phyloP scores from a whole-genome alignment of 352 stramenopile genomes.

The Phytophthora pisi region DNA sequence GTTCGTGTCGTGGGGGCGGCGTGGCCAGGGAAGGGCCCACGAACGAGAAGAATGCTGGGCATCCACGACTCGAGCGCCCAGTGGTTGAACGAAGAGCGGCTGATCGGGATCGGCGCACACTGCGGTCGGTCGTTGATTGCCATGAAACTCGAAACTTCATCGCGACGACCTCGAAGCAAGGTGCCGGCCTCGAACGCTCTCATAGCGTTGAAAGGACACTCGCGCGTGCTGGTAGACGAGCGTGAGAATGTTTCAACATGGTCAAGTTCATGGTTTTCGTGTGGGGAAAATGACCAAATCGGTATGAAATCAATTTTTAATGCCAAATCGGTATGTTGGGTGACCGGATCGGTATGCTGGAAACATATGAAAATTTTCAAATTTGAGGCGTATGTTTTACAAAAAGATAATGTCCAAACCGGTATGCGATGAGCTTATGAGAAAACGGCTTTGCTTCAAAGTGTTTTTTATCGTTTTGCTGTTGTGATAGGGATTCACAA shows the following conservation, averaged over 20 bases:
- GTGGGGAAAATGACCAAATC: no score
- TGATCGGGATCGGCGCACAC: slow-evolving; percentile 20
- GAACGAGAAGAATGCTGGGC: slow-evolving; percentile 24
- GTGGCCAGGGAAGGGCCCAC: slow-evolving; percentile 23
- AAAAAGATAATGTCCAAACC: no score
- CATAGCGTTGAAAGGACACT: slow-evolving; percentile 4
- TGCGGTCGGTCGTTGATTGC: slow-evolving; percentile 18
- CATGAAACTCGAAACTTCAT: slow-evolving; percentile 10
- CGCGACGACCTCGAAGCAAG: slow-evolving; percentile 7
- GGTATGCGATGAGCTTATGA: no score
- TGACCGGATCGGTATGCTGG: no score
- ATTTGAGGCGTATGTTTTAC: no score
- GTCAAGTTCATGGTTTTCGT: not conserved
- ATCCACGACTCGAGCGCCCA: slow-evolving; percentile 5
- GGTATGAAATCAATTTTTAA: no score
- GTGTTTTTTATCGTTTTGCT: no score
- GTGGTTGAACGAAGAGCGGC: slow-evolving; percentile 14
- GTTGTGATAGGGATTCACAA: no score
- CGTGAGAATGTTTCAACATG: slow-evolving; percentile 3
- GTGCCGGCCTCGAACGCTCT: not conserved
- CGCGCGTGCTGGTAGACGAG: slow-evolving; percentile 6
- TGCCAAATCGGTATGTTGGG: no score
- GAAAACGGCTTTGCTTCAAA: no score
- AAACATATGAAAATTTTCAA: no score
- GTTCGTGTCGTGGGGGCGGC: slow-evolving; percentile 15